Conservation (phyloP, 768 basidiomycete genomes). For the Termitomyces eurrhizus region DNA sequence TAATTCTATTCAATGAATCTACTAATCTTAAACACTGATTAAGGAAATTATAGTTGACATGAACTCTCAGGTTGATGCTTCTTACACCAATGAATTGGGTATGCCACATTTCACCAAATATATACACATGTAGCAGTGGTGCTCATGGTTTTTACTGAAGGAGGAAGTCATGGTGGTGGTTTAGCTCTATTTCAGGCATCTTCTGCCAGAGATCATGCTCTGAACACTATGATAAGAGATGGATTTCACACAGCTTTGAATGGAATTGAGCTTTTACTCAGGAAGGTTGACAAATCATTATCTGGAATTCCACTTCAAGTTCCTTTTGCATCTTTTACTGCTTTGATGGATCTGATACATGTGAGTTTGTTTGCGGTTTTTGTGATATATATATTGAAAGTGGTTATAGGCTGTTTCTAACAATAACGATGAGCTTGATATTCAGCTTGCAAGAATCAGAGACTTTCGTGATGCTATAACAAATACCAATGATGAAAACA, state of each 20-base stretch:
- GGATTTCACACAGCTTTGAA: background rate
- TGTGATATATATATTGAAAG: background rate
- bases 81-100: no score
- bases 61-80: no score
- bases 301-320: background rate
- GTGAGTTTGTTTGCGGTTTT: background rate
- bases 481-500: background rate
- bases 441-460: background rate
- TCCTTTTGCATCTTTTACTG: background rate
- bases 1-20: no score
- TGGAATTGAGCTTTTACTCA: background rate
- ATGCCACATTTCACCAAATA: no score
- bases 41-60: no score
- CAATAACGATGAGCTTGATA: background rate
- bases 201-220: no score
- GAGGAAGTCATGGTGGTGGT: background rate
- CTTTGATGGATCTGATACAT: background rate
- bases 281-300: background rate
- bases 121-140: no score
- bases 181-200: no score
- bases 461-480: background rate
- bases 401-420: background rate
- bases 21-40: no score
- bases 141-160: no score
- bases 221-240: background rate